Evolutionary conservation across 768 basidiomycete genomes (phyloP).

Genomic region (Tricholoma bakamatsutake): DNA sequence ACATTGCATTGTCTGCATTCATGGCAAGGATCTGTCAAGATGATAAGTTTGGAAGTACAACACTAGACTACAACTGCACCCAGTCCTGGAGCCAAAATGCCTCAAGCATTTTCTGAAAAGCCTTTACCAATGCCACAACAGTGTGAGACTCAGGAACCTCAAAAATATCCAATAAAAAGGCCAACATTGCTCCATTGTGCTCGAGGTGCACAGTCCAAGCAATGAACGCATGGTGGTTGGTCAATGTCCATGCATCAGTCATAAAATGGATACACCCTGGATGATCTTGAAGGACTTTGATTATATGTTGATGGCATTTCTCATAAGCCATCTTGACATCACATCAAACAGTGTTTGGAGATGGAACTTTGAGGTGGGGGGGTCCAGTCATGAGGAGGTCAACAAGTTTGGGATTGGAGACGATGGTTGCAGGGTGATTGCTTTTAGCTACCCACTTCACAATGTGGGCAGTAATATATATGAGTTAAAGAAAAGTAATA

Average conservation of each 20-base stretch:
- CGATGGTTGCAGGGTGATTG: slow-evolving; percentile 17
- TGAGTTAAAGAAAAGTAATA: neutral
- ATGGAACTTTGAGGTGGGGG: slow-evolving; percentile 3
- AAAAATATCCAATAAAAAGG: too few relatives aligned
- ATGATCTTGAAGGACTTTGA: neutral
- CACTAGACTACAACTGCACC: neutral
- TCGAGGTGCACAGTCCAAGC: slow-evolving; percentile 22
- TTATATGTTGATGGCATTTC: neutral
- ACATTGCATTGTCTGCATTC: slow-evolving; percentile 7
- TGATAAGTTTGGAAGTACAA: too few relatives aligned
- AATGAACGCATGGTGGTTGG: slow-evolving; percentile 26
- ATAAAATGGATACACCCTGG: neutral
- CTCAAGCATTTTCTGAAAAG: slow-evolving; percentile 14
- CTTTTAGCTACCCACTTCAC: slow-evolving; percentile 20
- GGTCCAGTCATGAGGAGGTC: slow-evolving; percentile 20
- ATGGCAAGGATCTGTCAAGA: too few relatives aligned
- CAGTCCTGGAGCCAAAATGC: neutral
- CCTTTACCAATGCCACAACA: slow-evolving; percentile 7
- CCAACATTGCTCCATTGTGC: slow-evolving; percentile 15
- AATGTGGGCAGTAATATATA: too few relatives aligned
- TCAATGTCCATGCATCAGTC: slow-evolving; percentile 7
- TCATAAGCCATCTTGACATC: too few relatives aligned
- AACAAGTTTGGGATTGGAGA: slow-evolving; percentile 2
- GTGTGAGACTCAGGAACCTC: too few relatives aligned
- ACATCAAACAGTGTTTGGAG: neutral